These are phyloP conservation scores for Cordyceps cateniannulata DNA, from an alignment of 2,329 filamentous ascomycete species.

Conservation along the genomic window DNA sequence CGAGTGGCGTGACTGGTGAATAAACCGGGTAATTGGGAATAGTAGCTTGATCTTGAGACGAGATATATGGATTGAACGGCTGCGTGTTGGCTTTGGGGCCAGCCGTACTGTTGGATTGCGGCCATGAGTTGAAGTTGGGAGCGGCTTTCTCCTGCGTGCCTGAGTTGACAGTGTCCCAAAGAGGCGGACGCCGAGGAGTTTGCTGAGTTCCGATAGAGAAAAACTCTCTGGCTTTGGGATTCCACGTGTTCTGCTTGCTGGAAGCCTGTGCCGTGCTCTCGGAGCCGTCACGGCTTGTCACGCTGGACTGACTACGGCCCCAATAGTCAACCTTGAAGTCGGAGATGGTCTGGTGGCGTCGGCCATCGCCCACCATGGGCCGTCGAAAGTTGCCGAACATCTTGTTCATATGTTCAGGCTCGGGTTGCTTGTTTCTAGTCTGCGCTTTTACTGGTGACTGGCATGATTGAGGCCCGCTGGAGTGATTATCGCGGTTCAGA, in stretches of 20 bases:
- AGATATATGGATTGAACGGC: not conserved
- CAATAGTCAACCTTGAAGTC: constrained; percentile 9
- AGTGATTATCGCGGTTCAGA: not conserved
- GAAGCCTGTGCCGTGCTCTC: not conserved
- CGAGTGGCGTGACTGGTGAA: not conserved
- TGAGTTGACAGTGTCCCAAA: not conserved
- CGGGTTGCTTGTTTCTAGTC: not conserved
- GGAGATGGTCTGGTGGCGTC: constrained; percentile 8
- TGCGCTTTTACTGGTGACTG: not conserved
- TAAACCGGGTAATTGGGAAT: not conserved
- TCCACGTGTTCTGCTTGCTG: constrained; percentile 18
- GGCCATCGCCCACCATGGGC: not conserved
- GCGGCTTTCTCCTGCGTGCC: not conserved
- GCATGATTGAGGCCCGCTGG: not conserved
- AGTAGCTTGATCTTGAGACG: not conserved
- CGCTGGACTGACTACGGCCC: not conserved
- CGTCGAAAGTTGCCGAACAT: not conserved
- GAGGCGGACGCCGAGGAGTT: not conserved
- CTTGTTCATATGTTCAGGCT: not conserved
- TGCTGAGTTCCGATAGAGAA: constrained; percentile 20
- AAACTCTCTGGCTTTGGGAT: constrained; percentile 29
- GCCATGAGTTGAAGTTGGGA: not conserved
- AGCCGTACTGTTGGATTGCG: not conserved
- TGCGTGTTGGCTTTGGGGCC: not conserved
- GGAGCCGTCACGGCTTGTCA: not conserved